These are phyloP conservation scores for Didymella arachidicola DNA, from an alignment of 2,329 filamentous ascomycete genomes.

Conservation along the genomic window DNA sequence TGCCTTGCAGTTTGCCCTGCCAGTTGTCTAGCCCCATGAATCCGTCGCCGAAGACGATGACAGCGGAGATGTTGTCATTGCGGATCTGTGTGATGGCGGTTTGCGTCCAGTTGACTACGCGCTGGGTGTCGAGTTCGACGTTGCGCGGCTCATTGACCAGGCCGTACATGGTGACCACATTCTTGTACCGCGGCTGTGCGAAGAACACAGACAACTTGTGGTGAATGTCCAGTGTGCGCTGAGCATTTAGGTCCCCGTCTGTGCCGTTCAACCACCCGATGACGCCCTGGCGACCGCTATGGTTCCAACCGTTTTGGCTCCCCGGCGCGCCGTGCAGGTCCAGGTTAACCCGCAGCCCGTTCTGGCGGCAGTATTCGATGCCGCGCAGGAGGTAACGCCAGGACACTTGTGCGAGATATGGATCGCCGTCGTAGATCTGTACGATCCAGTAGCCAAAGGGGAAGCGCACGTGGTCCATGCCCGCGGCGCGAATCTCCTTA, in stretches of 20 bases:
- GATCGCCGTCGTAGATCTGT: slow-evolving; percentile 81
- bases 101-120: slow-evolving; percentile 81
- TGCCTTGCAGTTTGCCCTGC: slow-evolving; percentile 79
- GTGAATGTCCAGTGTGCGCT: slow-evolving; percentile 87
- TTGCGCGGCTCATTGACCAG: slow-evolving; percentile 94
- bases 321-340: slow-evolving; percentile 92
- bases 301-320: slow-evolving; percentile 97
- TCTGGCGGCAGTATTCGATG: slow-evolving; percentile 92
- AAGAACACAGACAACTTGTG: slow-evolving; percentile 90
- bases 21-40: slow-evolving; percentile 92
- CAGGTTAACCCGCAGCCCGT: slow-evolving; percentile 90
- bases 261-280: slow-evolving; percentile 94
- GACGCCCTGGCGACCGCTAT: slow-evolving; percentile 81
- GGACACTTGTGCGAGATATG: slow-evolving; percentile 83
- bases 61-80: slow-evolving; percentile 74
- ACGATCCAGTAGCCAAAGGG: slow-evolving; percentile 96
- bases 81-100: slow-evolving; percentile 76
- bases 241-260: slow-evolving; percentile 76
- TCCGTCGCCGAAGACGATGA: slow-evolving; percentile 89
- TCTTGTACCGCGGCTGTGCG: slow-evolving; percentile 88
- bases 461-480: slow-evolving; percentile 96
- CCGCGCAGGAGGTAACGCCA: slow-evolving; percentile 93
- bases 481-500: slow-evolving; percentile 81
- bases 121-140: slow-evolving; percentile 67
- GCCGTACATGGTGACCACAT: slow-evolving; percentile 91